Percentiles rank a stretch among this genome's conserved stretches.
These are phyloP conservation scores for Colletotrichum sp. DNA, from an alignment of 2,329 filamentous ascomycete species.

Conservation along the genomic window DNA sequence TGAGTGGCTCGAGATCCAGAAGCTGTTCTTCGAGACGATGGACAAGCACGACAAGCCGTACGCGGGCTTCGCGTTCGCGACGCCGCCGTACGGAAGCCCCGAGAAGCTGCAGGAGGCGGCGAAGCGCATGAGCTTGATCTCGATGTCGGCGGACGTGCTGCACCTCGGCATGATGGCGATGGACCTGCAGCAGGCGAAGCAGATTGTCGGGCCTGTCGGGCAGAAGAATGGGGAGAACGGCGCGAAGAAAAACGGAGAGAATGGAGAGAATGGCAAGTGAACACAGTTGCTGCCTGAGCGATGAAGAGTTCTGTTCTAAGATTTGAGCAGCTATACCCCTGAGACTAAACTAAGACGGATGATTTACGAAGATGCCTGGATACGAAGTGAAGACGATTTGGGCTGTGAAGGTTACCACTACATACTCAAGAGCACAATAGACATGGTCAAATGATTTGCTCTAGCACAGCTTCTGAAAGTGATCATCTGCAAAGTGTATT, in stretches of 20 bases:
- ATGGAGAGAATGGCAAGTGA: slow-evolving; percentile 2
- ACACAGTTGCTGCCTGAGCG: background rate
- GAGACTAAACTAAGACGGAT: background rate
- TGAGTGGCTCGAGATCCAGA: slow-evolving; percentile 44
- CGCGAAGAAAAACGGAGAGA: background rate
- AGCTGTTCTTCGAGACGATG: slow-evolving; percentile 40
- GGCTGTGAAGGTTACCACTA: background rate
- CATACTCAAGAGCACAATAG: background rate
- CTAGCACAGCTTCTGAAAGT: too few relatives aligned
- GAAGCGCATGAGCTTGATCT: slow-evolving; percentile 30
- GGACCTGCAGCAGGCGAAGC: slow-evolving; percentile 19
- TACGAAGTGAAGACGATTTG: background rate
- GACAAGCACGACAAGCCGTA: slow-evolving; percentile 53
- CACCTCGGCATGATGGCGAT: slow-evolving; percentile 25
- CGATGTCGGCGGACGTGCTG: slow-evolving; percentile 27
- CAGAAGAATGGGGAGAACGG: slow-evolving; percentile 3
- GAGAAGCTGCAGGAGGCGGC: slow-evolving; percentile 28
- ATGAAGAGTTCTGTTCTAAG: background rate
- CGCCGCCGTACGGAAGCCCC: slow-evolving; percentile 26
- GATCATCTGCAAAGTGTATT: too few relatives aligned
- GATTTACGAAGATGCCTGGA: background rate
- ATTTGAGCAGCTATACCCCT: background rate
- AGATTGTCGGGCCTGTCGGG: background rate
- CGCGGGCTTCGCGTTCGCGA: slow-evolving; percentile 34
- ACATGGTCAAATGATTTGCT: background rate